Evolutionary conservation across 2,329 filamentous ascomycete species (phyloP), one percentile per base, ranked within the genome.

Genomic region (Curvularia lunata): DNA sequence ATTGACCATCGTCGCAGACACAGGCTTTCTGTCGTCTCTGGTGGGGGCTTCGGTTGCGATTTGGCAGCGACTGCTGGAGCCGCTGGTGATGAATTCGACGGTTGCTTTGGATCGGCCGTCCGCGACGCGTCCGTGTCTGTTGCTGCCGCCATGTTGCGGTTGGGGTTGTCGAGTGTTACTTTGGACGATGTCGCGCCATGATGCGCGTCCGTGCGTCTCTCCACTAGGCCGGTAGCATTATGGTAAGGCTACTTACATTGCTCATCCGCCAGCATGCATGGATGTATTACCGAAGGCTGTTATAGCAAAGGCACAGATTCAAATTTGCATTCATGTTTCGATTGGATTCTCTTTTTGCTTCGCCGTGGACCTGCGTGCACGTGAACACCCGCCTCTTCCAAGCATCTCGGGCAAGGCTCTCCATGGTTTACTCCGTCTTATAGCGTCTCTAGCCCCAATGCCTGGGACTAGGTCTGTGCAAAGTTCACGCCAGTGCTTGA

Each of bases 1-100:
- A 99, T 88, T 49, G 98, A 89, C 61, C 83, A 82, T 47, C 86
- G 86, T 53, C 95, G 88, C 56, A 89, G 86, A 72, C 85, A 86
- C 50, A 89, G 81, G 62, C 89, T 87, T 65, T 88, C 83, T 19
- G 85, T 79, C 63, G 86, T 89, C 80, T 98, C 93, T 28, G 91
- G 88, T 37, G 93, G 91, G n/a, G 91, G 90, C 23, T 66, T 59
- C 40, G 62, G 66, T 30, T 28, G 57, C 21, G 59, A 46, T 27
- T 48, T 55, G 13, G 48, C 46, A 4, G 62, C 48, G 10, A 52
- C 42, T 32, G 48, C 16, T 6, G 46, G 49, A 28, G 56, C 8
- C 25, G 49, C 45, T 1, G 43, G 16, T 21, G 58, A 28, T 12
- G 23, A 13, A 32, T 57, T 50, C 32, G 51, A 34, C 32, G 50